These are phyloP conservation scores for Gloeopeniophorella convolvens DNA, from an alignment of 768 basidiomycete genomes.

Conservation along the genomic window DNA sequence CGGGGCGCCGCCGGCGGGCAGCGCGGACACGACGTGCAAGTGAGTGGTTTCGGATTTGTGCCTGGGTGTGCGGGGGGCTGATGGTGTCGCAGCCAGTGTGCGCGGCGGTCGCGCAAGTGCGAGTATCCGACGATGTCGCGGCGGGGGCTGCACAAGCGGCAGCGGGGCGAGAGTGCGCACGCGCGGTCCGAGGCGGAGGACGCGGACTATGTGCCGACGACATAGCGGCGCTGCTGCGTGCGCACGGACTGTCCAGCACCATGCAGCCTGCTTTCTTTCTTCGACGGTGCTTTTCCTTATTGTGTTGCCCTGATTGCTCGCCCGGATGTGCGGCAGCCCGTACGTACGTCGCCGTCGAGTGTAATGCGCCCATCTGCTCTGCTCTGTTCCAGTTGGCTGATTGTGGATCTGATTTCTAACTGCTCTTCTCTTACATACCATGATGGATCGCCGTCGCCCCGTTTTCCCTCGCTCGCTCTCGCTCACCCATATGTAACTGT, in stretches of 20 bases:
- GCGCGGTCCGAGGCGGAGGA: slow-evolving; percentile 10
- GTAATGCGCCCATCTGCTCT: no score
- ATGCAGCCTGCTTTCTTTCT: background rate
- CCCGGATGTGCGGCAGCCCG: no score
- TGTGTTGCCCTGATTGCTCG: no score
- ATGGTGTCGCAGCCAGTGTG: slow-evolving; percentile 18
- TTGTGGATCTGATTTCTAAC: no score
- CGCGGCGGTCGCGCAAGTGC: slow-evolving; percentile 19
- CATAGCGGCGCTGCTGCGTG: no score
- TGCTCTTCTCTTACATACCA: no score
- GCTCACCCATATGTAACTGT: no score
- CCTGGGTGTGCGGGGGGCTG: slow-evolving; percentile 1
- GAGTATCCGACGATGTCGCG: slow-evolving; percentile 22
- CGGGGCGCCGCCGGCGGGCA: slow-evolving; percentile 20
- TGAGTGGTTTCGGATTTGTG: slow-evolving; percentile 2
- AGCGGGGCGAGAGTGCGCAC: slow-evolving; percentile 4
- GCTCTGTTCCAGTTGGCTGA: no score
- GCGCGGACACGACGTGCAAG: slow-evolving; percentile 21
- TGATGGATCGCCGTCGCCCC: no score
- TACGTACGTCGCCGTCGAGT: no score
- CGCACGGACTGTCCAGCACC: no score
- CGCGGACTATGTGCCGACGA: slow-evolving; percentile 12
- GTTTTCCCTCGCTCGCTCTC: no score
- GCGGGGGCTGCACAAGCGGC: slow-evolving; percentile 21
- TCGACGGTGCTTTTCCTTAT: background rate